Evolutionary conservation across 2,329 filamentous ascomycete species (phyloP).

Genomic region (Aotearoamyces nothofagi): DNA sequence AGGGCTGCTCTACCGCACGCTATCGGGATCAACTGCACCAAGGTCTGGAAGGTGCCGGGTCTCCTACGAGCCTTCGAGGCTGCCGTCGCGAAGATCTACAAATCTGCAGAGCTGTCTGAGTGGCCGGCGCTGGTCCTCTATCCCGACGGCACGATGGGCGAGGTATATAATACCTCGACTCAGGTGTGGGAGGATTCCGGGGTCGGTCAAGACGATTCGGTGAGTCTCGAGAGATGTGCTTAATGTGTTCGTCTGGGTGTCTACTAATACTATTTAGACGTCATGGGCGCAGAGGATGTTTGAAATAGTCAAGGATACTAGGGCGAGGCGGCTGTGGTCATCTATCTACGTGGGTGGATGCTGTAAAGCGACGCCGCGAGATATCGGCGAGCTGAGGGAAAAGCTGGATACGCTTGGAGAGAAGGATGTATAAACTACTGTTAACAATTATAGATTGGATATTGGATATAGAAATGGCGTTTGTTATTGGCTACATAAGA

Average conservation of each 20-base stretch:
- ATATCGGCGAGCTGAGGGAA: slow-evolving; percentile 14
- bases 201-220: too few relatives aligned
- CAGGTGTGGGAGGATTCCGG: slow-evolving; percentile 39
- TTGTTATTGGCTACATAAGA: too few relatives aligned
- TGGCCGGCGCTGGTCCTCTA: slow-evolving; percentile 47
- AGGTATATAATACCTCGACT: slow-evolving; percentile 49
- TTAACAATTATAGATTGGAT: too few relatives aligned
- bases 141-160: slow-evolving; percentile 53
- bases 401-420: too few relatives aligned
- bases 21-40: slow-evolving; percentile 55
- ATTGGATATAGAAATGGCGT: too few relatives aligned
- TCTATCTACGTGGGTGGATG: slow-evolving; percentile 28
- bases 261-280: slow-evolving; percentile 6
- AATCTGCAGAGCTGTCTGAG: slow-evolving; percentile 17
- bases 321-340: slow-evolving; percentile 12
- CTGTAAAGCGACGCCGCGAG: slow-evolving; percentile 25
- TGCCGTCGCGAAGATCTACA: slow-evolving; percentile 24
- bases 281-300: slow-evolving; percentile 23
- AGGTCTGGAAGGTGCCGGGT: slow-evolving; percentile 42
- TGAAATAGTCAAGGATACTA: slow-evolving; percentile 18
- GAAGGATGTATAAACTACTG: too few relatives aligned
- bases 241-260: slow-evolving; percentile 2
- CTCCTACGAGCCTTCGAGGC: slow-evolving; percentile 40
- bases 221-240: neutral
- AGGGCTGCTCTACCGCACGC: slow-evolving; percentile 33